A percentile compares a stretch with the other conserved stretches of the same genome.
Conservation (phyloP, 23 red algal genomes). For the Chondrus crispus region DNA sequence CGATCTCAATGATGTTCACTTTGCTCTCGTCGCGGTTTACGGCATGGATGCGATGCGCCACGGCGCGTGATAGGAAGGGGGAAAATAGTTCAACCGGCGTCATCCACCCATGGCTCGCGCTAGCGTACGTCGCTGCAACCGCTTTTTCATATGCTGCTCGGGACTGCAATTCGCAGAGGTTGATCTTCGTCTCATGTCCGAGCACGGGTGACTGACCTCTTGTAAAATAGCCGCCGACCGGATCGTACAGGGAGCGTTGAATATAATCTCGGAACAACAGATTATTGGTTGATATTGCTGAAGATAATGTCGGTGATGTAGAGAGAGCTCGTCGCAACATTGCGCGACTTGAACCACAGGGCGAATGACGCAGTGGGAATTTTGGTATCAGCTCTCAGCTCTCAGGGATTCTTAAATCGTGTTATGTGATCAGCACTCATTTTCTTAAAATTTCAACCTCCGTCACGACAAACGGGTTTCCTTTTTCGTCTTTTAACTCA, state of each 20-base stretch:
- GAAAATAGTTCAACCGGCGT: conserved; percentile 90
- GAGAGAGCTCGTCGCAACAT: too few species aligned
- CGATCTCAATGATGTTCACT: conserved; percentile 79
- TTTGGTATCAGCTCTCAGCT: too few species aligned
- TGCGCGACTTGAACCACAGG: too few species aligned
- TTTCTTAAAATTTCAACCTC: too few species aligned
- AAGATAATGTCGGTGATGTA: too few species aligned
- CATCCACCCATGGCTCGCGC: conserved; percentile 60
- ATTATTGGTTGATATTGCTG: too few species aligned
- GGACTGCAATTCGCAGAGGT: background rate
- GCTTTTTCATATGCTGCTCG: conserved; percentile 42
- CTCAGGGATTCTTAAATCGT: too few species aligned
- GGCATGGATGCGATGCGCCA: conserved; percentile 52
- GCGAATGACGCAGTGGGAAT: too few species aligned
- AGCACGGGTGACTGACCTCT: conserved; percentile 25
- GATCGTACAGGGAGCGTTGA: conserved; percentile 32
- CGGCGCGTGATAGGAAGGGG: conserved; percentile 71
- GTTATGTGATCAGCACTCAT: too few species aligned
- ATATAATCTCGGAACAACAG: conserved; percentile 58
- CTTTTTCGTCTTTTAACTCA: too few species aligned
- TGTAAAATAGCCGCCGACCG: conserved; percentile 44
- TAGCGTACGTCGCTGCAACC: conserved; percentile 15
- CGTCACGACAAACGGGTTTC: too few species aligned
- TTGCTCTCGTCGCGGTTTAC: background rate
- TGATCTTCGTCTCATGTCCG: background rate